phyloP scores from a whole-genome alignment of 2,329 filamentous ascomycete species.

The Dothistroma septosporum region DNA sequence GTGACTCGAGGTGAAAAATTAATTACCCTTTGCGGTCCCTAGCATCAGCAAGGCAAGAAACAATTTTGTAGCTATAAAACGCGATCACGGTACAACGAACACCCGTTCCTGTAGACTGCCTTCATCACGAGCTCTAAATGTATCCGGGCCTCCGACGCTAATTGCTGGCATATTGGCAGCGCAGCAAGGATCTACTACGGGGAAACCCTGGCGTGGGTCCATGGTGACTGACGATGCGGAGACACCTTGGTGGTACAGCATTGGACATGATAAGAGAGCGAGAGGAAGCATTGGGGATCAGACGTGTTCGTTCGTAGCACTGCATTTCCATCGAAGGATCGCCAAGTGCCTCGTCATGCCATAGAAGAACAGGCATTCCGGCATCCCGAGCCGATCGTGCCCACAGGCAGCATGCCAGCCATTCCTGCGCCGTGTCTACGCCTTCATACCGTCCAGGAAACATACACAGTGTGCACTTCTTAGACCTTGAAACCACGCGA shows the following conservation, averaged over 20 bases:
- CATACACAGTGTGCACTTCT: constrained; percentile 33
- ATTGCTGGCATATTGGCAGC: not conserved
- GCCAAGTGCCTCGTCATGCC: constrained; percentile 14
- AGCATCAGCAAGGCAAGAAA: not conserved
- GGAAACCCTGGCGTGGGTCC: not conserved
- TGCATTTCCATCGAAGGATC: constrained; percentile 15
- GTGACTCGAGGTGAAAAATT: not conserved
- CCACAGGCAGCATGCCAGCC: constrained; percentile 7
- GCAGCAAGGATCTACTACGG: not conserved
- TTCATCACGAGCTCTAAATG: not conserved
- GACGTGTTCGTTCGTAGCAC: constrained; percentile 22
- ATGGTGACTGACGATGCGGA: not conserved
- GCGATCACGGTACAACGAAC: not conserved
- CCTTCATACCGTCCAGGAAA: constrained; percentile 13
- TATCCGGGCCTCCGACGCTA: constrained; percentile 3
- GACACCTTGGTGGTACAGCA: not conserved
- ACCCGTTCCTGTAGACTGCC: not conserved
- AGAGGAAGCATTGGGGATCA: constrained; percentile 8
- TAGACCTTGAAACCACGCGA: constrained; percentile 99
- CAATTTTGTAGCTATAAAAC: not conserved
- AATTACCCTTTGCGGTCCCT: not conserved
- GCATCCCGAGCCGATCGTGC: constrained; percentile 15
- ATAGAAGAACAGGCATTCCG: constrained; percentile 6
- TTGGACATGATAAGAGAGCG: not conserved
- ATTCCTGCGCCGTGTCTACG: constrained; percentile 16